Evolutionary conservation across 2,329 filamentous ascomycete genomes (phyloP).

Genomic region (Dothideomycetidae sp.): DNA sequence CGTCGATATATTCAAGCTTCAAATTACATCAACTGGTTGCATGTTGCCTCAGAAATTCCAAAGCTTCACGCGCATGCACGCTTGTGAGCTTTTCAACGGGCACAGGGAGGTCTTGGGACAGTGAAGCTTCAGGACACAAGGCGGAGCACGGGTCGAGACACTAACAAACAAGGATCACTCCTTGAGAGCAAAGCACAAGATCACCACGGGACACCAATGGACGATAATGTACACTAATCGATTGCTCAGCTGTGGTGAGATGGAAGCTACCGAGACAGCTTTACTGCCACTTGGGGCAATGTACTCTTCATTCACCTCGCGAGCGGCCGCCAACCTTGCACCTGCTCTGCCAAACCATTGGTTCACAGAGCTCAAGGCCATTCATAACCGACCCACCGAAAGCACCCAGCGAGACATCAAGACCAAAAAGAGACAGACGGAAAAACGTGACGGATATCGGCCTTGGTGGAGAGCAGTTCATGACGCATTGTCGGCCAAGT

Average conservation of each 20-base stretch:
- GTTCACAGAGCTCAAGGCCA: not conserved
- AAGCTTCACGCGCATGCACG: no score
- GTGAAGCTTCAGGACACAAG: no score
- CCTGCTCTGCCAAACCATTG: not conserved
- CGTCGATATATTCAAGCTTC: no score
- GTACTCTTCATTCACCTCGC: not conserved
- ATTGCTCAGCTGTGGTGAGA: not conserved
- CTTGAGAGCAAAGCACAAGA: no score
- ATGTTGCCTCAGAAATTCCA: no score
- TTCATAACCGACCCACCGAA: not conserved
- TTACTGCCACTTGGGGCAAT: not conserved
- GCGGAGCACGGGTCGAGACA: no score
- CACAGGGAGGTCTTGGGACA: no score
- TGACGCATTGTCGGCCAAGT: not conserved
- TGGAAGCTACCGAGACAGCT: not conserved
- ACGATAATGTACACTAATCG: not conserved
- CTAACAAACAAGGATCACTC: no score
- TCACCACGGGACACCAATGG: not conserved
- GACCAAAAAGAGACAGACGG: conserved; percentile 5
- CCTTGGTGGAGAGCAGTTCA: conserved; percentile 1
- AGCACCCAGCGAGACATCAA: not conserved
- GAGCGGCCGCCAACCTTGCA: not conserved
- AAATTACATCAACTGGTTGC: no score
- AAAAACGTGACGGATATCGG: conserved; percentile 9
- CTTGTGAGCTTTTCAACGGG: no score